Evolutionary conservation across 306 rosid species (phyloP).

Genomic region (Castanea crenata): DNA sequence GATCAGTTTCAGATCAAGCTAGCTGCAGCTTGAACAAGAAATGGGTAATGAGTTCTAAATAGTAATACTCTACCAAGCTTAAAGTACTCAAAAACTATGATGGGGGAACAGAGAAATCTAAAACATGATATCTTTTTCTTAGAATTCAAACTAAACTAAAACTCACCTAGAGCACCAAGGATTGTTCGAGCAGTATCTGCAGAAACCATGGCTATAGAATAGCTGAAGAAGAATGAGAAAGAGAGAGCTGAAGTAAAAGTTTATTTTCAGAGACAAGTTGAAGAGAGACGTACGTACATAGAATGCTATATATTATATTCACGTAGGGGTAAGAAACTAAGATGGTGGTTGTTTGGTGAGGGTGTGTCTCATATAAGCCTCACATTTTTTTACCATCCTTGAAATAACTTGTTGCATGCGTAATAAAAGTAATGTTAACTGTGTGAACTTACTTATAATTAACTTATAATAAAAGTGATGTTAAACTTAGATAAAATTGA

Average conservation of each 20-base stretch:
- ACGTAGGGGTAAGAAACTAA: not conserved
- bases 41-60: not conserved
- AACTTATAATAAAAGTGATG: no score
- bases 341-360: constrained; percentile 6
- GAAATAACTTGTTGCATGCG: no score
- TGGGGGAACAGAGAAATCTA: not conserved
- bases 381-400: not conserved
- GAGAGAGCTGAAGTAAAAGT: not conserved
- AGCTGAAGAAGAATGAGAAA: not conserved
- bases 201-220: constrained; percentile 49
- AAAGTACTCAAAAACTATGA: not conserved
- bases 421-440: no score
- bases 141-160: not conserved
- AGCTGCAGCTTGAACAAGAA: not conserved
- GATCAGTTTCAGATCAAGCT: not conserved
- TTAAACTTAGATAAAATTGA: no score
- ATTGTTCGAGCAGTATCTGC: constrained; percentile 58
- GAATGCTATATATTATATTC: not conserved
- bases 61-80: not conserved
- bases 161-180: constrained; percentile 67
- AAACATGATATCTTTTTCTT: not conserved
- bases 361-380: not conserved
- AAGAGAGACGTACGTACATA: not conserved
- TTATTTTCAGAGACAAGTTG: not conserved
- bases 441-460: no score